Evolutionary conservation across 2,329 filamentous ascomycete genomes (phyloP).

Genomic region (Exophiala bonariae): DNA sequence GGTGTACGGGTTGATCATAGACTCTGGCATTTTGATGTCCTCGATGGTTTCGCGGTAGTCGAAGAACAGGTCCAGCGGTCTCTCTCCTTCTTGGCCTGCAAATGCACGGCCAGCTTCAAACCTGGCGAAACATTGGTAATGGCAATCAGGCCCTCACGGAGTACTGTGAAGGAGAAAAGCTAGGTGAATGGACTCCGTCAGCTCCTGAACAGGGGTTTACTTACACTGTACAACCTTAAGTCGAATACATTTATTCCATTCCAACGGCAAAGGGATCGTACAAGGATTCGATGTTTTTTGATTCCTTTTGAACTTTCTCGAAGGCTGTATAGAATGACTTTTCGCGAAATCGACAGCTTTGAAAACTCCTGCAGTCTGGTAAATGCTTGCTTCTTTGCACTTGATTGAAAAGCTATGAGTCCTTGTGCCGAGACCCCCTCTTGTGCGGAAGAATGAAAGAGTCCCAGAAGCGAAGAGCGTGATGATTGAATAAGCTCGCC

Average conservation of each 20-base stretch:
- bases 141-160: conserved; percentile 47
- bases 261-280: conserved; percentile 35
- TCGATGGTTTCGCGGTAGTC: conserved; percentile 36
- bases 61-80: conserved; percentile 46
- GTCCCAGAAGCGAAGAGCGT: no score
- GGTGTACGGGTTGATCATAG: conserved; percentile 35
- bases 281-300: no score
- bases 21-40: conserved; percentile 26
- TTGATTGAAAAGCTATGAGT: neutral
- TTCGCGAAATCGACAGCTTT: neutral
- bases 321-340: conserved; percentile 27
- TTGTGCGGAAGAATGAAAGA: no score
- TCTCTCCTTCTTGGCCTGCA: conserved; percentile 38
- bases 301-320: conserved; percentile 32
- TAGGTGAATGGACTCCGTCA: no score
- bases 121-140: conserved; percentile 1
- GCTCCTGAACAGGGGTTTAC: no score
- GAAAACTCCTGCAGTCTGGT: neutral
- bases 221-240: conserved; percentile 43
- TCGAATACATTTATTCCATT: conserved; percentile 43
- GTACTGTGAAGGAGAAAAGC: conserved; percentile 42
- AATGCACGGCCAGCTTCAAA: conserved; percentile 25
- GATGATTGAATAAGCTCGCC: conserved; percentile 39
- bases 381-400: neutral
- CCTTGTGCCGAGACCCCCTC: neutral